Base-by-base conservation (phyloP, 2,329 filamentous ascomycete species). In the Trichothecium roseum region DNA sequence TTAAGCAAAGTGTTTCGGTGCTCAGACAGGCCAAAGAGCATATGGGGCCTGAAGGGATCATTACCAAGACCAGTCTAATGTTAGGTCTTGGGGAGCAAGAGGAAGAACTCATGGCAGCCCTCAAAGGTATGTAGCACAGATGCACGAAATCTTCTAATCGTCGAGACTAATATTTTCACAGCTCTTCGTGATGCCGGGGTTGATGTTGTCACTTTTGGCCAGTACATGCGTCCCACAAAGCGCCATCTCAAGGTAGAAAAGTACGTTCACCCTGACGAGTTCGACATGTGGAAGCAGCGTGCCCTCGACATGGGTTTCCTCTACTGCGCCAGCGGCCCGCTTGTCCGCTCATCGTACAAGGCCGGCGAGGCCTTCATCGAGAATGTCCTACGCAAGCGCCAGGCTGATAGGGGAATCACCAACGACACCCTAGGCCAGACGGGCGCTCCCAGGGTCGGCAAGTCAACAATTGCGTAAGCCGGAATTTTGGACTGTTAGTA, bases 41-140 rank as follows among this genome's bases (percentile, higher is more conserved):
- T 2, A 76, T 74, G 39, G 68, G 70, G 37, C 58, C 66, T 42
- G 74, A 80, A 2, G 74, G 74, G 3, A 72, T 96, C 40, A 94
- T 98, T 50, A 98, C 91, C n/a, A 98, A 98, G 72, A 96, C 91
- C 1, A 94, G 86, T 47, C 77, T 98, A 43, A 98, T 98, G 91
- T 71, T 98, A 17, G 91, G 91, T 4, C 63, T 98, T 5, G 91
- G 91, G 10, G 91, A 98, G 69, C 87, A 80, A 18, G 88, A 96
- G 50, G 74, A 83, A 14, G 83, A 96, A 62, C 59, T 98, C 1
- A 81, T 78, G 73, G 75, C 84, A 43, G 77, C 89, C 1, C 61
- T 96, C 40, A 74, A 68, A 56, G 76, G 78, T 81, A 62, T 49
- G 63, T 48, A 24, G 40, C 15, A 18, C 7, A 8, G 6, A 16